Conservation (phyloP, 257 asterid genomes). For the Solanum medicagineum region DNA sequence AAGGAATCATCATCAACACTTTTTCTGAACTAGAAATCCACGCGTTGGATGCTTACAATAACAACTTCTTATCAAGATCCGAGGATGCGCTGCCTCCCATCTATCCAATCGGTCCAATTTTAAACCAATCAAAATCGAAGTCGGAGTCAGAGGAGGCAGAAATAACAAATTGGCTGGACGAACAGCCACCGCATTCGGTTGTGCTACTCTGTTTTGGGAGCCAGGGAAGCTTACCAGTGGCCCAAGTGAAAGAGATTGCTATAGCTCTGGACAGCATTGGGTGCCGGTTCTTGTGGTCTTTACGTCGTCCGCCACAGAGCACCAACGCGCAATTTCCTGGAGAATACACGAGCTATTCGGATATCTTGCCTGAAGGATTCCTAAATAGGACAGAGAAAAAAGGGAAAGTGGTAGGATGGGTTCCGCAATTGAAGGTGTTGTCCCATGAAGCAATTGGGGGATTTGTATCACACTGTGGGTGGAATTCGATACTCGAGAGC, state of each 20-base stretch:
- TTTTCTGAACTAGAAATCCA: constrained; percentile 36
- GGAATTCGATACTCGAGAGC: constrained; percentile 60
- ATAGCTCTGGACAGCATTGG: not conserved
- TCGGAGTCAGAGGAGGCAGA: not conserved
- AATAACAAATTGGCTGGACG: constrained; percentile 29
- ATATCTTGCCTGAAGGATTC: constrained; percentile 40
- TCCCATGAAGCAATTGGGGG: constrained; percentile 41
- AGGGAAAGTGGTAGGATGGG: constrained; percentile 56
- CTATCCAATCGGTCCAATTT: constrained; percentile 45
- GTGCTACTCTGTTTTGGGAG: constrained; percentile 7
- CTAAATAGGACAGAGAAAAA: constrained; percentile 16
- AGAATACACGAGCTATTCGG: constrained; percentile 1
- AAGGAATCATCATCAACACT: constrained; percentile 47
- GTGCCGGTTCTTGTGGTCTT: constrained; percentile 3
- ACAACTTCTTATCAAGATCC: not conserved
- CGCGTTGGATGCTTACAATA: constrained; percentile 19
- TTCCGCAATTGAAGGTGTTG: constrained; percentile 31
- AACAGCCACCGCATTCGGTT: not conserved
- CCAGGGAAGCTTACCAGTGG: not conserved
- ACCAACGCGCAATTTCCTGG: not conserved
- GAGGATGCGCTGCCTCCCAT: constrained; percentile 20
- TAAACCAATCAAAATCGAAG: constrained; percentile 16
- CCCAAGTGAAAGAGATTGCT: constrained; percentile 4
- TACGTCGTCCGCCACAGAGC: not conserved
- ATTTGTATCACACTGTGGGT: constrained; percentile 59